These are phyloP conservation scores for Jackrogersella multiformis DNA, from an alignment of 495 filamentous ascomycete genomes.

Conservation along the genomic window DNA sequence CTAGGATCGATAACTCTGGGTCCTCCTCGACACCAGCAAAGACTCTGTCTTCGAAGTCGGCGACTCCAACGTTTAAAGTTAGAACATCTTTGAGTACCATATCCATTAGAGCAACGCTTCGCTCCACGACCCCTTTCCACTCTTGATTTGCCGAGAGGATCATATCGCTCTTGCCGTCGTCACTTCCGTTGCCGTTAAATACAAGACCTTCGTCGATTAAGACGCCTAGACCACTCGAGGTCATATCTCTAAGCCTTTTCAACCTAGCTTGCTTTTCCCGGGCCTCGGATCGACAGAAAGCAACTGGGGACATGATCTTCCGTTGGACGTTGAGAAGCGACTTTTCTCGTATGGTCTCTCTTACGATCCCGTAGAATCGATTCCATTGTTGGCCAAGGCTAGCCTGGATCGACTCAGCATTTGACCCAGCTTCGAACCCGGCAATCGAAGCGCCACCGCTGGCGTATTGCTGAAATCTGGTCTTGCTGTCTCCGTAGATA, in stretches of 20 bases:
- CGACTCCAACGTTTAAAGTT: conserved; percentile 60
- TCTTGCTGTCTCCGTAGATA: conserved; percentile 66
- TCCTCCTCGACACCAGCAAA: conserved; percentile 71
- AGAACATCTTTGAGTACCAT: conserved; percentile 72
- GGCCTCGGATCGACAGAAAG: conserved; percentile 73
- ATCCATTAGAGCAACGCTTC: conserved; percentile 82
- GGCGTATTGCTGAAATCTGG: conserved; percentile 54
- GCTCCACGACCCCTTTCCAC: conserved; percentile 76
- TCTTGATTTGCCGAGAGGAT: conserved; percentile 59
- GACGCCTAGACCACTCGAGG: conserved; percentile 86
- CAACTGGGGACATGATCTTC: conserved; percentile 73
- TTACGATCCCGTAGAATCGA: conserved; percentile 83
- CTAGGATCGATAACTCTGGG: conserved; percentile 58
- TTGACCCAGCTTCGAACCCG: conserved; percentile 23
- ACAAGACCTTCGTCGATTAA: conserved; percentile 82
- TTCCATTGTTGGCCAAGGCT: conserved; percentile 67
- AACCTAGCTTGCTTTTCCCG: conserved; percentile 73
- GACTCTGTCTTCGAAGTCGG: conserved; percentile 80
- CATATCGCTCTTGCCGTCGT: conserved; percentile 51
- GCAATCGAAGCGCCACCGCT: conserved; percentile 9
- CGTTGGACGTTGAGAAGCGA: conserved; percentile 68
- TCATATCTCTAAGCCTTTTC: conserved; percentile 73
- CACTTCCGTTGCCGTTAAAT: conserved; percentile 54
- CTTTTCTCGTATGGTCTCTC: conserved; percentile 70
- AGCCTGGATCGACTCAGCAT: conserved; percentile 22